Conservation (phyloP, 2,329 filamentous ascomycete species). For the Chrysoporthe cubensis region DNA sequence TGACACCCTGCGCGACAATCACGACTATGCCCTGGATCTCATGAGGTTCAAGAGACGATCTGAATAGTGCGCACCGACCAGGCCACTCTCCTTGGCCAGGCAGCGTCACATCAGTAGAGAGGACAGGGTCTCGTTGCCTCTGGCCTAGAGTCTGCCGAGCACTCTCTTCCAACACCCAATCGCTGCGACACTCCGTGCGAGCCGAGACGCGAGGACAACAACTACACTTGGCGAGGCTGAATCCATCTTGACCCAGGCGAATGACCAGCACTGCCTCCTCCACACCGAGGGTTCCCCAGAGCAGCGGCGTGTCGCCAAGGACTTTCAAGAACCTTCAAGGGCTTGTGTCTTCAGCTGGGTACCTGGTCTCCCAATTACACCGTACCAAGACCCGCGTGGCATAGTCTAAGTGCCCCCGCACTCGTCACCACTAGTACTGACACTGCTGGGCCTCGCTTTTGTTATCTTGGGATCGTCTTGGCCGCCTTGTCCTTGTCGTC, state of each 20-base stretch:
- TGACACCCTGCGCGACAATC: slow-evolving; percentile 4
- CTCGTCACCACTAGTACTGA: slow-evolving; percentile 19
- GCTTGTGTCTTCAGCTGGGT: neutral
- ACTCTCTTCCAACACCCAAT: neutral
- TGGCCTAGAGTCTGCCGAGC: no score
- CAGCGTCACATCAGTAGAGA: neutral
- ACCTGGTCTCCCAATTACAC: neutral
- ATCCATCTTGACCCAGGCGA: neutral
- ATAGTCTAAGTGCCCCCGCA: slow-evolving; percentile 1
- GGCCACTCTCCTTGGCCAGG: neutral
- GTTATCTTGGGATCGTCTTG: slow-evolving; percentile 15
- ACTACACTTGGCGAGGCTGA: neutral
- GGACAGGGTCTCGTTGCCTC: neutral
- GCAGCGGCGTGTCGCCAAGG: slow-evolving; percentile 1
- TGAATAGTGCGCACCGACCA: neutral
- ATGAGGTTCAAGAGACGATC: slow-evolving; percentile 2
- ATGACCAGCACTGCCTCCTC: neutral
- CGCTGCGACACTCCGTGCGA: neutral
- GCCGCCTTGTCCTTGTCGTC: slow-evolving; percentile 14
- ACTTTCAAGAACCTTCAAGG: neutral
- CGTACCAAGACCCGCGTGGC: slow-evolving; percentile 1
- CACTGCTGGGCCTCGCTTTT: slow-evolving; percentile 14
- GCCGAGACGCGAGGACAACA: neutral
- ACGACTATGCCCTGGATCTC: neutral
- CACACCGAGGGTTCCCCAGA: neutral